Percentiles rank a stretch among this genome's conserved stretches.
These are phyloP conservation scores for Cubamyces lactineus DNA, from an alignment of 768 basidiomycete genomes.

Conservation along the genomic window DNA sequence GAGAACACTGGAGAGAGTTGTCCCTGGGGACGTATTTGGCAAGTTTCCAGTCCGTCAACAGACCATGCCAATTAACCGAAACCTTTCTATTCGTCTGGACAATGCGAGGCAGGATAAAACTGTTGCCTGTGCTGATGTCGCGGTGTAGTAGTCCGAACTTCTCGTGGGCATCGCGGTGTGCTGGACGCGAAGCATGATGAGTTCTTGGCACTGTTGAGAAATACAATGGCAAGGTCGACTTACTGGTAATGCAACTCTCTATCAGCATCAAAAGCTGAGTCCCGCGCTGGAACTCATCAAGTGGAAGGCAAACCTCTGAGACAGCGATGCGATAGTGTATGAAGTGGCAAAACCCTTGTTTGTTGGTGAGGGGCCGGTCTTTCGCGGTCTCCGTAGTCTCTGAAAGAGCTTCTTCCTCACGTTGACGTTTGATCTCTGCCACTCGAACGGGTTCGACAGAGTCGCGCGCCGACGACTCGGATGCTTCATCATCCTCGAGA, in stretches of 20 bases:
- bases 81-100: background rate
- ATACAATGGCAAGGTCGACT: background rate
- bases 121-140: conserved; percentile 13
- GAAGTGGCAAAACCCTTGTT: background rate
- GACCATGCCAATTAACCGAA: background rate
- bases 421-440: background rate
- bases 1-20: background rate
- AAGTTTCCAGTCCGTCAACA: conserved; percentile 12
- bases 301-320: conserved; percentile 13
- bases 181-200: too few species aligned
- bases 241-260: background rate
- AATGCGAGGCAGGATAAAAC: conserved; percentile 1
- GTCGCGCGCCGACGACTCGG: too few species aligned
- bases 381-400: too few species aligned
- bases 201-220: too few species aligned
- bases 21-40: background rate
- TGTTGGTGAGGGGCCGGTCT: too few species aligned
- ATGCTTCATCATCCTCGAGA: too few species aligned
- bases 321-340: conserved; percentile 20
- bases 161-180: too few species aligned
- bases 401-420: too few species aligned
- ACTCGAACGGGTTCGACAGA: too few species aligned
- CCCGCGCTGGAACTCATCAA: background rate
- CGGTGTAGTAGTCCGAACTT: background rate
- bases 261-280: background rate